Evolutionary conservation across 805 yeast genomes (phyloP).

Genomic region (Metschnikowia chrysomelidarum): DNA sequence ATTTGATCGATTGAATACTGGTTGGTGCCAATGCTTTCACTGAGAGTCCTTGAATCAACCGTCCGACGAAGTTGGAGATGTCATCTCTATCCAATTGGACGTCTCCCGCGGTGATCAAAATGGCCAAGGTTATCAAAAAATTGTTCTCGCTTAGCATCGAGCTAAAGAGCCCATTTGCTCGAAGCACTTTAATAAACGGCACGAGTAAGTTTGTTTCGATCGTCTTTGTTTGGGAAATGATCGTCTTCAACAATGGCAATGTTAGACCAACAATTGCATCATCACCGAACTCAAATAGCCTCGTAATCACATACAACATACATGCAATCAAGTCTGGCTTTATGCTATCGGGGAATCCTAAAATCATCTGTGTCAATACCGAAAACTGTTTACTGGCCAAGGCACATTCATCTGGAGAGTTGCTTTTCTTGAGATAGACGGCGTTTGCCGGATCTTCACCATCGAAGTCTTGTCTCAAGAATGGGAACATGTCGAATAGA

Average conservation of each 20-base stretch:
- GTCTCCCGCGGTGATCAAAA: slow-evolving; percentile 36
- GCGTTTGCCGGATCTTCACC: slow-evolving; percentile 25
- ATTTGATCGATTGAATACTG: slow-evolving; percentile 56
- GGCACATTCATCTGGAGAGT: slow-evolving; percentile 36
- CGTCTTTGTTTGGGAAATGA: slow-evolving; percentile 24
- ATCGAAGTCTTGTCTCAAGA: slow-evolving; percentile 48
- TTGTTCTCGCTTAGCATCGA: slow-evolving; percentile 18
- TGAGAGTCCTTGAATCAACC: slow-evolving; percentile 25
- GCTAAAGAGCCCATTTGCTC: slow-evolving; percentile 2
- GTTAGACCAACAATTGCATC: slow-evolving; percentile 47
- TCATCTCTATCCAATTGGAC: slow-evolving; percentile 27
- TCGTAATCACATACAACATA: slow-evolving; percentile 58
- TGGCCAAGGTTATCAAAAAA: slow-evolving; percentile 32
- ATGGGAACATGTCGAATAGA: slow-evolving; percentile 58
- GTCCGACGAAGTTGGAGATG: slow-evolving; percentile 20
- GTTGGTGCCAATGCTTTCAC: slow-evolving; percentile 25
- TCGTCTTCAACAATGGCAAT: slow-evolving; percentile 41
- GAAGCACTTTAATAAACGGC: slow-evolving; percentile 22
- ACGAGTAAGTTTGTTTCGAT: slow-evolving; percentile 22
- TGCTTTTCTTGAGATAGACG: slow-evolving; percentile 27
- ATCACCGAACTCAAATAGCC: slow-evolving; percentile 46
- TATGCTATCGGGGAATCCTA: slow-evolving; percentile 59
- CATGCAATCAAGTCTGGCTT: slow-evolving; percentile 72
- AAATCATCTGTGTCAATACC: slow-evolving; percentile 60
- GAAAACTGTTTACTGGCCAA: slow-evolving; percentile 49